These are phyloP conservation scores for Vitis rotundifolia DNA, from an alignment of 164 flowering plant genomes.

Conservation along the genomic window DNA sequence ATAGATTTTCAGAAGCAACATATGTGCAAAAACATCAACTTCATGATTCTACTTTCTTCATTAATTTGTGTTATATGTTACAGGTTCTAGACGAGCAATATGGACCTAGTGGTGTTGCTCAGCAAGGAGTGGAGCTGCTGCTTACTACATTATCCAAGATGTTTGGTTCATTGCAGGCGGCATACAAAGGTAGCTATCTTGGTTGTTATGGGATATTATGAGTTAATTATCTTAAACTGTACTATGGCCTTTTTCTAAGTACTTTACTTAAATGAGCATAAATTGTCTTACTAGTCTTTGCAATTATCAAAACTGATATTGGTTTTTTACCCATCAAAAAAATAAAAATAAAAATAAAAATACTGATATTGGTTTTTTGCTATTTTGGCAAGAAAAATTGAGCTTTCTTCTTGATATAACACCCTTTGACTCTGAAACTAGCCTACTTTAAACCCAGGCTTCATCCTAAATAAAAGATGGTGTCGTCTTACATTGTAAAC, in stretches of 20 bases:
- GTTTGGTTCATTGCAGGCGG: constrained; percentile 50
- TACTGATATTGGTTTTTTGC: too few relatives aligned
- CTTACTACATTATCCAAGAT: constrained; percentile 44
- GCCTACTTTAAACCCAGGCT: too few relatives aligned
- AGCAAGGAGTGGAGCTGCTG: constrained; percentile 60
- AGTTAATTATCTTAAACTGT: neutral
- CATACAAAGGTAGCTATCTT: constrained; percentile 56
- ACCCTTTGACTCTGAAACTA: too few relatives aligned
- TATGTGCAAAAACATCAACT: neutral
- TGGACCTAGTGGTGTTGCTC: constrained; percentile 46
- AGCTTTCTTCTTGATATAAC: too few relatives aligned
- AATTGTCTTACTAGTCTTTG: too few relatives aligned
- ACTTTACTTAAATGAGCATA: too few relatives aligned
- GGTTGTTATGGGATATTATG: neutral
- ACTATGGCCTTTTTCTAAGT: neutral
- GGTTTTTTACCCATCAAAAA: too few relatives aligned
- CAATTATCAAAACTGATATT: neutral
- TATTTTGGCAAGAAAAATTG: too few relatives aligned
- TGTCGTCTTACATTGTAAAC: too few relatives aligned
- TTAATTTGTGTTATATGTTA: neutral
- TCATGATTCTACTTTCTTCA: neutral
- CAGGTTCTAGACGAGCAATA: constrained; percentile 70
- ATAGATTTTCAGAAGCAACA: too few relatives aligned
- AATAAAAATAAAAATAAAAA: too few relatives aligned
- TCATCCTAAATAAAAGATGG: too few relatives aligned